These are phyloP conservation scores for Chrysoporthe deuterocubensis DNA, from an alignment of 2,329 filamentous ascomycete genomes.

Conservation along the genomic window DNA sequence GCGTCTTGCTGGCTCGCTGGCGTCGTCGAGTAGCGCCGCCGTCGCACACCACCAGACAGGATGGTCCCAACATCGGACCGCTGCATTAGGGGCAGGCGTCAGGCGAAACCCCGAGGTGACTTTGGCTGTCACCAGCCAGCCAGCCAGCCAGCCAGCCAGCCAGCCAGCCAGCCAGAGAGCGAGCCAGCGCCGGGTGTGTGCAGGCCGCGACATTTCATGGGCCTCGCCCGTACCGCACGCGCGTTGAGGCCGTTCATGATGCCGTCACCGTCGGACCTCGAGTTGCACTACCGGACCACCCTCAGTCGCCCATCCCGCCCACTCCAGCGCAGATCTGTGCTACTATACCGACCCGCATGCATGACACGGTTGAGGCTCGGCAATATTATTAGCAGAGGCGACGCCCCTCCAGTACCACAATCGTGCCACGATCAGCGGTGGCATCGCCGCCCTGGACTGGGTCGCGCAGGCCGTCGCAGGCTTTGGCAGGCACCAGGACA, in stretches of 20 bases:
- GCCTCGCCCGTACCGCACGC: not conserved
- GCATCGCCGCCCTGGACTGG: not conserved
- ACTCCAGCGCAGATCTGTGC: not conserved
- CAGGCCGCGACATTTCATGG: not conserved
- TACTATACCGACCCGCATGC: not conserved
- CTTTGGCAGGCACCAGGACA: no score
- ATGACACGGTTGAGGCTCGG: not conserved
- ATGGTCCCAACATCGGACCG: no score
- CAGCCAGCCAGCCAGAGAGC: not conserved
- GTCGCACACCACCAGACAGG: not conserved
- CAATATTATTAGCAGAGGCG: no score
- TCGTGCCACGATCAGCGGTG: not conserved
- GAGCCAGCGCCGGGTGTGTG: not conserved
- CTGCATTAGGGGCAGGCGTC: no score
- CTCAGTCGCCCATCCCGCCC: not conserved
- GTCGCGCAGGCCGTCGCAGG: not conserved
- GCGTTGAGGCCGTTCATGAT: not conserved
- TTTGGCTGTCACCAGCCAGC: not conserved
- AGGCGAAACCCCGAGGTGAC: no score
- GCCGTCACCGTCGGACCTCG: not conserved
- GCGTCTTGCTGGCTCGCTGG: not conserved
- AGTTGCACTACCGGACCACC: not conserved
- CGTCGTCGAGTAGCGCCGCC: not conserved
- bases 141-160: not conserved
- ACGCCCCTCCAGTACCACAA: not conserved